Conservation (phyloP, 129 eudicot genomes). For the Glebionis coronaria region DNA sequence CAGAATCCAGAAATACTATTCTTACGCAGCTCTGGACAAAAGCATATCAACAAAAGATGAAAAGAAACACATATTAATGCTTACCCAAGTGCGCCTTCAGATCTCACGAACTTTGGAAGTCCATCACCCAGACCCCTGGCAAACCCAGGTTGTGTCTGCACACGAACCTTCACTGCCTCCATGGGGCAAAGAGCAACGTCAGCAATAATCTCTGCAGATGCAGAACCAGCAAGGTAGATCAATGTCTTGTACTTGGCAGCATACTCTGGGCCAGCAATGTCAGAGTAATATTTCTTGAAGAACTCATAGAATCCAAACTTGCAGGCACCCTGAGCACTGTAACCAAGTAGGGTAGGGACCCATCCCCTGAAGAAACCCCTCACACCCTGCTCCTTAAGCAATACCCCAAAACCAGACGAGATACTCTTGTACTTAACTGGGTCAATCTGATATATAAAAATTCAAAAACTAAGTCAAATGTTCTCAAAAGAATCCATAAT, state of each 20-base stretch:
- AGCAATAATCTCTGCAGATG: constrained; percentile 85
- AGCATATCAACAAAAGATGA: not conserved
- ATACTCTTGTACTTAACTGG: constrained; percentile 83
- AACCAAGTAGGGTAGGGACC: constrained; percentile 78
- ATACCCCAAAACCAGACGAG: constrained; percentile 69
- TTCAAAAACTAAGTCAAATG: not conserved
- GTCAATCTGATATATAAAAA: constrained; percentile 44
- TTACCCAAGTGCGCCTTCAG: constrained; percentile 84
- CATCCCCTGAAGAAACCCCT: constrained; percentile 78
- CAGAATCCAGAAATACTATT: not conserved
- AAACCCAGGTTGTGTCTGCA: constrained; percentile 85
- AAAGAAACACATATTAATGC: not conserved
- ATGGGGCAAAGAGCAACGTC: constrained; percentile 83
- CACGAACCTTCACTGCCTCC: constrained; percentile 87
- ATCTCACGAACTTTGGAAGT: constrained; percentile 70
- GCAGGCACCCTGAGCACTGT: constrained; percentile 93
- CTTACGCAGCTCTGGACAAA: not conserved
- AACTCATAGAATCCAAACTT: constrained; percentile 83
- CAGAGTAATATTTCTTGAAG: constrained; percentile 89
- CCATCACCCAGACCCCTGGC: constrained; percentile 81
- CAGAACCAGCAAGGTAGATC: constrained; percentile 85
- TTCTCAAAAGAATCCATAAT: not conserved
- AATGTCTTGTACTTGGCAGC: constrained; percentile 83
- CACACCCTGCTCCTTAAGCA: constrained; percentile 73
- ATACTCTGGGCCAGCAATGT: constrained; percentile 77